Evolutionary conservation across 768 basidiomycete species (phyloP).

Genomic region (Agaricus bisporus): DNA sequence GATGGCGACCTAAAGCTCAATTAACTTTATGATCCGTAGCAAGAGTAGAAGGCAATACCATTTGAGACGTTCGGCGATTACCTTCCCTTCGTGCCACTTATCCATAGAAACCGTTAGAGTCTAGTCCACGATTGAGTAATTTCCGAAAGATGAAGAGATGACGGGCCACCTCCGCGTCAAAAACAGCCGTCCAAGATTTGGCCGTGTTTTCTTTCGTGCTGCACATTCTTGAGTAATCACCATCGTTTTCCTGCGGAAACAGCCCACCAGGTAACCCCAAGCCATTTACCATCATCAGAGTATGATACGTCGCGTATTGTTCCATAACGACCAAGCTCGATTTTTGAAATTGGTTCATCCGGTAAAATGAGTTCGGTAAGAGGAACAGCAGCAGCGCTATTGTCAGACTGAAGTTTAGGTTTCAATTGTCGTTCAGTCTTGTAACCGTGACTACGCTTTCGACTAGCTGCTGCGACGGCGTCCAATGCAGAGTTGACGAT

Average conservation of each 20-base stretch:
- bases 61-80: not conserved
- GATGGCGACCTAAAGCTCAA: slow-evolving; percentile 4
- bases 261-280: slow-evolving; percentile 6
- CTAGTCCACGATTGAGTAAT: not conserved
- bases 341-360: not conserved
- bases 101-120: not conserved
- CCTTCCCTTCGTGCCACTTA: not conserved
- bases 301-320: slow-evolving; percentile 1
- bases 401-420: not conserved
- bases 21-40: not conserved
- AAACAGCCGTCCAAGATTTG: not conserved
- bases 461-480: not conserved
- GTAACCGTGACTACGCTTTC: not conserved
- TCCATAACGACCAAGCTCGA: slow-evolving; percentile 7
- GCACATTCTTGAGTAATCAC: not conserved
- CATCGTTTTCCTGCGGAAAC: not conserved
- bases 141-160: not conserved
- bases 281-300: slow-evolving; percentile 5
- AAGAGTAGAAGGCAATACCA: not conserved
- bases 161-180: not conserved
- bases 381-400: not conserved
- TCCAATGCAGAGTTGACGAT: not conserved
- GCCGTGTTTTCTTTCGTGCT: not conserved
- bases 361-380: not conserved
- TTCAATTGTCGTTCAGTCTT: not conserved